phyloP scores from a whole-genome alignment of 345 rosid genomes.

The Brassica incana region DNA sequence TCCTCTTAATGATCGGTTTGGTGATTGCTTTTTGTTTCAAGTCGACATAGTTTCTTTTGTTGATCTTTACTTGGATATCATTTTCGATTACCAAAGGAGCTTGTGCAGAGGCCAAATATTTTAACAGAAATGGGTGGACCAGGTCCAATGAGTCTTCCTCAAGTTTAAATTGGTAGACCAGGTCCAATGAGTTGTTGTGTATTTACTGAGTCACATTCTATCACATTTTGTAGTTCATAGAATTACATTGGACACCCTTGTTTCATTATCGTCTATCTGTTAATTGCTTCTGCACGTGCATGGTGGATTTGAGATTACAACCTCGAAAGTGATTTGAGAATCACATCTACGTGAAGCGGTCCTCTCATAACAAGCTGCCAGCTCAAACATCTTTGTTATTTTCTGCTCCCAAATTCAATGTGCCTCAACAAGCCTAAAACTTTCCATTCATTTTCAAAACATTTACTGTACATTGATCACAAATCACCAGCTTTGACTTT shows the following conservation, averaged over 20 bases:
- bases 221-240: conserved; percentile 39
- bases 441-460: conserved; percentile 28
- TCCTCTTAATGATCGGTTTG: not conserved
- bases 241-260: conserved; percentile 36
- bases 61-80: not conserved
- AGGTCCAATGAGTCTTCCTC: not conserved
- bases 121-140: too few relatives aligned
- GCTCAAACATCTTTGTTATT: conserved; percentile 36
- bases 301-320: conserved; percentile 41
- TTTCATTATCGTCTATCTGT: conserved; percentile 41
- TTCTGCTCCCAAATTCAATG: conserved; percentile 24
- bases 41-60: not conserved
- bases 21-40: not conserved
- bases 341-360: conserved; percentile 38
- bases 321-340: conserved; percentile 41
- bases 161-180: conserved; percentile 31
- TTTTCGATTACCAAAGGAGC: conserved; percentile 6
- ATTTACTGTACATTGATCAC: not conserved
- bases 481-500: not conserved
- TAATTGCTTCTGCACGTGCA: conserved; percentile 38
- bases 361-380: conserved; percentile 41
- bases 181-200: conserved; percentile 25
- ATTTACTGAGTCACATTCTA: conserved; percentile 31
- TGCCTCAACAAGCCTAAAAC: conserved; percentile 8
- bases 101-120: conserved; percentile 9